Evolutionary conservation across 2,329 filamentous ascomycete genomes (phyloP), one percentile per base, ranked within the genome.

Genomic region (Ascochyta viciae-villosae): DNA sequence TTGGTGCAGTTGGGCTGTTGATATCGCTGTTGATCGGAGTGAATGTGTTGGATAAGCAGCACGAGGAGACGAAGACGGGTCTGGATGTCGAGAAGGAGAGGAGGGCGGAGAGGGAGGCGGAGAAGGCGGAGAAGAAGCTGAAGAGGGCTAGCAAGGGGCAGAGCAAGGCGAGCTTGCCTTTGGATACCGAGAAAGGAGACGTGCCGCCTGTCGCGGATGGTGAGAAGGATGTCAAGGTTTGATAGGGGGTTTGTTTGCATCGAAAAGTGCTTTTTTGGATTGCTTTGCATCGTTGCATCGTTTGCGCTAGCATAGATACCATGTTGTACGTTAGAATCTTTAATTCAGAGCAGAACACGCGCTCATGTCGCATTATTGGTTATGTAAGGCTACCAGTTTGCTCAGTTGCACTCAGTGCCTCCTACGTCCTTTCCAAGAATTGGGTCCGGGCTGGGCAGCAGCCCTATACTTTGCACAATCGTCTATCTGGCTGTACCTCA

Each of bases 11-110:
- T 0, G 80, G 79, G 0, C 58, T 82, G 34, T 39, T 74, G 6
- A 65, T 75, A 5, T 74, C 73, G 39, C 62, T 78, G n/a, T 59
- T 78, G 41, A 78, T 82, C 52, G 67, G 65, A 47, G 74, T 70
- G 58, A 81, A 80, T 62, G 64, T 66, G 39, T 70, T 82, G 16
- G 74, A 72, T 16, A 74, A 72, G 50, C 65, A 78, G 46, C 80
- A 82, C 49, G 72, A 76, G 56, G 80, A 82, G 68, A 81, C 79
- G n/a, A 79, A 78, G 74, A 81, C 78, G 8, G 80, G 80, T 4
- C 61, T 82, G 26, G 79, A 80, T 27, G 76, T 67, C 3, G 74
- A 76, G 65, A 74, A 74, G 63, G 72, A 70, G 54, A 77, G 74
- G 57, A 73, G 73, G 41, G 65, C 67, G 34, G 74, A 75, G 53